Evolutionary conservation across 2,329 filamentous ascomycete genomes (phyloP), one percentile per base, ranked within the genome.

Genomic region (Phoma sp.): DNA sequence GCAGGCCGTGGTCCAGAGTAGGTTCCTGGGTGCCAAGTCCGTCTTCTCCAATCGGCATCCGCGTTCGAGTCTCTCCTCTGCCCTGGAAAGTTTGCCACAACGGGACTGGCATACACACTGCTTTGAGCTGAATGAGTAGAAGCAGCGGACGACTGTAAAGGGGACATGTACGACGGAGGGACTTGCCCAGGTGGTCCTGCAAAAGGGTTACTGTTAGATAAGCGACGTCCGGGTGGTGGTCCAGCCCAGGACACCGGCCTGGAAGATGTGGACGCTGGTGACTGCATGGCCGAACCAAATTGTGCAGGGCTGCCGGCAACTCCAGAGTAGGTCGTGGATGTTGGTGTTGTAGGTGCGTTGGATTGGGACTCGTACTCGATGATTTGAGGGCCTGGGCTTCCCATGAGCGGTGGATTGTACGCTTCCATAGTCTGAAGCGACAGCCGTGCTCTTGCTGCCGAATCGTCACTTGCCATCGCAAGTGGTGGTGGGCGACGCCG

Each of bases 1-100:
- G 84, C 83, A 43, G 87, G 85, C 29, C 86, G 79, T 55, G 82
- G 82, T 57, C 75, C 75, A 13, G 84, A 82, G 55, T 81, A 79
- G 9, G 86, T 89, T 58, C 91, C 90, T 0, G 91, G 90, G 74
- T 97, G 93, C 93, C 93, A 97, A 2, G 93, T 97, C 47, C 92
- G 85, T 58, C 93, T 82, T 60, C 92, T 86, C 84, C 87, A 90
- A 50, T 90, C 89, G 37, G 91, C 87, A 59, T 96, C 91, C 18
- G 82, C 85, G 7, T 82, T 79, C 0, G 89, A 89, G 36, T 92
- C 89, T 37, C 88, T 82, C 27, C 88, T 79, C 4, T 84, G 82
- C 75, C 86, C 88, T 7, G 81, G 79, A 30, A 87, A 85, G 0
- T 83, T 81, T 0, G 87, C 85, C 37, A 79, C 82, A 0, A 86